Conservation (phyloP, 345 rosid genomes). For the Lumnitzera racemosa region DNA sequence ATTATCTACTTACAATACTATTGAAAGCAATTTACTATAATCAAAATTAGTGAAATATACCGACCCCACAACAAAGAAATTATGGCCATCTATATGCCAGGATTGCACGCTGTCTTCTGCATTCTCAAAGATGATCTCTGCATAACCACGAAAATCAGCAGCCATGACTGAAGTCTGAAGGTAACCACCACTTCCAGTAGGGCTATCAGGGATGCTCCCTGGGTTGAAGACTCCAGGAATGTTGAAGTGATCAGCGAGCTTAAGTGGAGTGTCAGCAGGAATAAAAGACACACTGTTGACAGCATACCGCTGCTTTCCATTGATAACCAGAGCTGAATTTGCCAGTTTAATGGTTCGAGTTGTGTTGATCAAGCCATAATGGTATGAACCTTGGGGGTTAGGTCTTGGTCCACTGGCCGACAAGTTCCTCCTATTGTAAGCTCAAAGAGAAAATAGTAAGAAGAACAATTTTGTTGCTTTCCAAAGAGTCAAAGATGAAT, state of each 20-base stretch:
- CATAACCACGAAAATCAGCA: slow-evolving; percentile 56
- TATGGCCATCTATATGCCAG: slow-evolving; percentile 86
- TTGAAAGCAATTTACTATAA: too few species aligned
- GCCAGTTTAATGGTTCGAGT: slow-evolving; percentile 45
- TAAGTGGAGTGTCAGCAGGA: slow-evolving; percentile 77
- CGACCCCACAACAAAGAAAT: slow-evolving; percentile 88
- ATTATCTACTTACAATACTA: too few species aligned
- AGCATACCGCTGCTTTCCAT: slow-evolving; percentile 75
- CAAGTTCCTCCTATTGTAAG: slow-evolving; percentile 47
- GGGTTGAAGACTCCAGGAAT: slow-evolving; percentile 63
- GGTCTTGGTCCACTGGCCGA: slow-evolving; percentile 84
- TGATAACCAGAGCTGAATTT: slow-evolving; percentile 62
- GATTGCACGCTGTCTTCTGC: slow-evolving; percentile 64
- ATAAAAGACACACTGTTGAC: slow-evolving; percentile 76
- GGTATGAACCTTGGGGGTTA: slow-evolving; percentile 90
- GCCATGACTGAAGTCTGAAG: slow-evolving; percentile 81
- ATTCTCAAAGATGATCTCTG: slow-evolving; percentile 76
- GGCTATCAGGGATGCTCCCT: slow-evolving; percentile 60
- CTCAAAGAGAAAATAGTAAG: not conserved
- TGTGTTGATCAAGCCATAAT: slow-evolving; percentile 75
- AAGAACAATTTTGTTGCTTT: too few species aligned
- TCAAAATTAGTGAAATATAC: not conserved
- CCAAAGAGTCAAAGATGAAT: too few species aligned
- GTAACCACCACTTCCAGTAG: slow-evolving; percentile 53
- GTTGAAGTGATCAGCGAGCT: slow-evolving; percentile 78